These are phyloP conservation scores for Verticillium isaacii DNA, from an alignment of 2,329 filamentous ascomycete species.

Conservation along the genomic window DNA sequence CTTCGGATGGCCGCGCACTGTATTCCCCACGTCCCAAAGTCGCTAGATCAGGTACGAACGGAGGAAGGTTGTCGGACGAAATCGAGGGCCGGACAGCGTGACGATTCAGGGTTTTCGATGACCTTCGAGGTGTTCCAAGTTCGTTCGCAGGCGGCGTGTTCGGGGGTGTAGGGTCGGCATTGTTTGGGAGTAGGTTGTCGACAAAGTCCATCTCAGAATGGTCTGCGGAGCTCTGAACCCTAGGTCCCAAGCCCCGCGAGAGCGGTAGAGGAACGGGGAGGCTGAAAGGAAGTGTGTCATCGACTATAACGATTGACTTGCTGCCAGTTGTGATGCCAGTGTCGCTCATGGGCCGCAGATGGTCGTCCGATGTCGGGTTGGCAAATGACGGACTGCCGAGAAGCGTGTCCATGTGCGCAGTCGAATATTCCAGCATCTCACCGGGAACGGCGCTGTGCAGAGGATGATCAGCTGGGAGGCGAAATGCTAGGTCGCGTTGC, in stretches of 20 bases:
- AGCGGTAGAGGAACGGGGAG: slow-evolving; percentile 22
- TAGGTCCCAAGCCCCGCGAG: not conserved
- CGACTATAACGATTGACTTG: slow-evolving; percentile 85
- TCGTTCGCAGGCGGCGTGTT: slow-evolving; percentile 50
- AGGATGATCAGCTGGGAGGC: slow-evolving; percentile 2
- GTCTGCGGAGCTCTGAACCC: not conserved
- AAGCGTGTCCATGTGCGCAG: slow-evolving; percentile 35
- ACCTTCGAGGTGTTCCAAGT: slow-evolving; percentile 44
- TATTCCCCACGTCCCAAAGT: slow-evolving; percentile 26
- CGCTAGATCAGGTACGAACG: slow-evolving; percentile 41
- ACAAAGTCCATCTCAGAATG: not conserved
- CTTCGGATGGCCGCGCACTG: slow-evolving; percentile 23
- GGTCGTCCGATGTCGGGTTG: slow-evolving; percentile 24
- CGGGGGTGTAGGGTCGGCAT: slow-evolving; percentile 54
- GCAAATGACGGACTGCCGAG: slow-evolving; percentile 24
- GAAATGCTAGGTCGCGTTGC: slow-evolving; percentile 2
- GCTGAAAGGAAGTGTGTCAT: slow-evolving; percentile 54
- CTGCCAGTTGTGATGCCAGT: slow-evolving; percentile 70
- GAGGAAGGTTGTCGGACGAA: slow-evolving; percentile 36
- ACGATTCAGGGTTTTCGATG: slow-evolving; percentile 50
- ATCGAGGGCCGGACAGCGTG: slow-evolving; percentile 31
- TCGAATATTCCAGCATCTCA: slow-evolving; percentile 35
- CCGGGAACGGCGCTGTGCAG: slow-evolving; percentile 11
- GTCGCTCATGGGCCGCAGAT: slow-evolving; percentile 42
- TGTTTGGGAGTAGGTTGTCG: slow-evolving; percentile 36